Percentiles rank a stretch among this genome's conserved stretches.
Evolutionary conservation across 805 yeast genomes (phyloP).

Genomic region (Kuraishia hungarica): DNA sequence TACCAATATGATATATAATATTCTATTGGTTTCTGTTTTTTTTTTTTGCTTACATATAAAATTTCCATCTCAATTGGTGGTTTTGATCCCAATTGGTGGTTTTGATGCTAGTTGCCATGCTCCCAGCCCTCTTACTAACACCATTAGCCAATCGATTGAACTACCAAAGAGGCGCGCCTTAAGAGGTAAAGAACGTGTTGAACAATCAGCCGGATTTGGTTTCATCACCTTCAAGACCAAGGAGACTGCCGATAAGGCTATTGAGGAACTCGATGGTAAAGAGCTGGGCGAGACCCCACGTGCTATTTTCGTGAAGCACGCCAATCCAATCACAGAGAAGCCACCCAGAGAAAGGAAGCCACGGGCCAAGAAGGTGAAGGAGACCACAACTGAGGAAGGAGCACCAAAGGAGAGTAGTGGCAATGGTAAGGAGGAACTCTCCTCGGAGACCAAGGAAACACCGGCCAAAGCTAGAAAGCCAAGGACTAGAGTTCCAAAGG

Average conservation of each 20-base stretch:
- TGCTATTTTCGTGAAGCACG: conserved; percentile 41
- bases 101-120: too few species aligned
- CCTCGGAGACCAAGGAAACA: conserved; percentile 16
- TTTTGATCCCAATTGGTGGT: too few species aligned
- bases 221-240: conserved; percentile 52
- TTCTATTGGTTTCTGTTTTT: too few species aligned
- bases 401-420: conserved; percentile 4
- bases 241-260: conserved; percentile 63
- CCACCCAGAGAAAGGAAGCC: conserved; percentile 8
- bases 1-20: too few species aligned
- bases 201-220: conserved; percentile 26
- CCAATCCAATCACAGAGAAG: conserved; percentile 16
- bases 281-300: conserved; percentile 19
- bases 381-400: conserved; percentile 1
- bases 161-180: conserved; percentile 16
- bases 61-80: too few species aligned
- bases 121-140: neutral
- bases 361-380: conserved; percentile 9
- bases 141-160: conserved; percentile 16
- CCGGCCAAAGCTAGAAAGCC: conserved; percentile 9
- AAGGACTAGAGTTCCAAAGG: conserved; percentile 7
- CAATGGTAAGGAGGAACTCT: conserved; percentile 3
- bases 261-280: conserved; percentile 18
- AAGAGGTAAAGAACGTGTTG: conserved; percentile 9
- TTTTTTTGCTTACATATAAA: too few species aligned